A percentile compares a stretch with the other conserved stretches of the same genome.
Evolutionary conservation across 2,329 filamentous ascomycete genomes (phyloP).

Genomic region (Sporothrix humicola): DNA sequence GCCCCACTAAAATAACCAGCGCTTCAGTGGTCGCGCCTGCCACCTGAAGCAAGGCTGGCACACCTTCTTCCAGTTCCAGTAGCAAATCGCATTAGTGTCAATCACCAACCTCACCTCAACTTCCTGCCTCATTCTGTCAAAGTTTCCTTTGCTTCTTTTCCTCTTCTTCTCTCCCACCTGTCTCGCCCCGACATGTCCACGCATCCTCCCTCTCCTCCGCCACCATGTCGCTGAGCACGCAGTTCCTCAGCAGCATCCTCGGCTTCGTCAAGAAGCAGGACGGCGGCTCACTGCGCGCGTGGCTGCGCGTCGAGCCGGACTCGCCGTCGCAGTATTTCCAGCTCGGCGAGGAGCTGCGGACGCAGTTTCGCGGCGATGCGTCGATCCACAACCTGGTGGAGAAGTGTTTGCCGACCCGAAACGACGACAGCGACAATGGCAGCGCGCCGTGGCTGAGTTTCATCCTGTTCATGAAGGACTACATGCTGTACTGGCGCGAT

Average conservation of each 20-base stretch:
- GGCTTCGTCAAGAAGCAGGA: slow-evolving; percentile 48
- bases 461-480: slow-evolving; percentile 78
- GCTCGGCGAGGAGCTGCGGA: slow-evolving; percentile 70
- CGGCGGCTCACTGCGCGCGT: slow-evolving; percentile 69
- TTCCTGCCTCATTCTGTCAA: neutral
- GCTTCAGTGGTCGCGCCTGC: slow-evolving; percentile 6
- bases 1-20: slow-evolving; percentile 1
- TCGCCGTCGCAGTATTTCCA: slow-evolving; percentile 69
- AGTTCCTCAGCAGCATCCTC: slow-evolving; percentile 39
- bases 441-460: slow-evolving; percentile 77
- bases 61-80: neutral
- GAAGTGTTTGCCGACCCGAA: slow-evolving; percentile 61
- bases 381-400: slow-evolving; percentile 69
- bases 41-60: slow-evolving; percentile 18
- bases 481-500: slow-evolving; percentile 80
- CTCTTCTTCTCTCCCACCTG: neutral
- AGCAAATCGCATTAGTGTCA: slow-evolving; percentile 8
- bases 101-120: slow-evolving; percentile 3
- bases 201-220: neutral
- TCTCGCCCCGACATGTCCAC: neutral
- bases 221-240: slow-evolving; percentile 38
- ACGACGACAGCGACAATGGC: slow-evolving; percentile 63
- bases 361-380: slow-evolving; percentile 57
- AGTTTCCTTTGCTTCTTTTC: neutral
- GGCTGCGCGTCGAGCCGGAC: slow-evolving; percentile 75